Evolutionary conservation across 108 stramenopile species (phyloP).

Genomic region (Skeletonema grethae): DNA sequence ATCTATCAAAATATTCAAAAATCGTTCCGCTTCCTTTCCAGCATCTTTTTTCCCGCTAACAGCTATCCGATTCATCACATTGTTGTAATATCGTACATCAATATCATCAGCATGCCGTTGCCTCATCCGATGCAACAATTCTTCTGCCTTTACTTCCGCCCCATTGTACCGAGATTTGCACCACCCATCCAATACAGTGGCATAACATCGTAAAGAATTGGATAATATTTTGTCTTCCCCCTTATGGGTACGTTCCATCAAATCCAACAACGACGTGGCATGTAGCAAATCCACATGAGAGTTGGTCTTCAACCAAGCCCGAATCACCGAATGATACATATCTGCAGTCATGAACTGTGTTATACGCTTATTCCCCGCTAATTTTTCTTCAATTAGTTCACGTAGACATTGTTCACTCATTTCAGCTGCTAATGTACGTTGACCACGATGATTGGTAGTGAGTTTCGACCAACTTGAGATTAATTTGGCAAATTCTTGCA

Average conservation of each 20-base stretch:
- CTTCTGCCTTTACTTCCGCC: conserved; percentile 29
- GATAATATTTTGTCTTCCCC: conserved; percentile 4
- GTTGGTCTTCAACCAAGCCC: conserved; percentile 24
- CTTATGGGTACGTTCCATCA: conserved; percentile 27
- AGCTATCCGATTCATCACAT: conserved; percentile 43
- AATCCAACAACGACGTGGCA: conserved; percentile 23
- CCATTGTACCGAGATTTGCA: conserved; percentile 26
- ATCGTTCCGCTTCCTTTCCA: conserved; percentile 25
- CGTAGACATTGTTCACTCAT: conserved; percentile 40
- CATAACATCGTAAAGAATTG: conserved; percentile 20
- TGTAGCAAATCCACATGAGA: conserved; percentile 16
- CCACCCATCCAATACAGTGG: conserved; percentile 27
- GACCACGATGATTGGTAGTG: background rate
- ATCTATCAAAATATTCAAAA: conserved; percentile 26
- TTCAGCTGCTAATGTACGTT: conserved; percentile 25
- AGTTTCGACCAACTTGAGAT: conserved; percentile 35
- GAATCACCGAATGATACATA: conserved; percentile 34
- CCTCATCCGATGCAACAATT: conserved; percentile 24
- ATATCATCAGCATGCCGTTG: background rate
- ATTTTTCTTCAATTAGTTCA: conserved; percentile 24
- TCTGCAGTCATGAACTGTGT: conserved; percentile 11
- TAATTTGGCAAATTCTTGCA: conserved; percentile 22
- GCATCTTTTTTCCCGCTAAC: conserved; percentile 22
- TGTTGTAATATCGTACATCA: conserved; percentile 32
- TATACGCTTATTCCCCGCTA: conserved; percentile 3